phyloP scores from a whole-genome alignment of 2,329 filamentous ascomycete species.

The Penicillium sp. region DNA sequence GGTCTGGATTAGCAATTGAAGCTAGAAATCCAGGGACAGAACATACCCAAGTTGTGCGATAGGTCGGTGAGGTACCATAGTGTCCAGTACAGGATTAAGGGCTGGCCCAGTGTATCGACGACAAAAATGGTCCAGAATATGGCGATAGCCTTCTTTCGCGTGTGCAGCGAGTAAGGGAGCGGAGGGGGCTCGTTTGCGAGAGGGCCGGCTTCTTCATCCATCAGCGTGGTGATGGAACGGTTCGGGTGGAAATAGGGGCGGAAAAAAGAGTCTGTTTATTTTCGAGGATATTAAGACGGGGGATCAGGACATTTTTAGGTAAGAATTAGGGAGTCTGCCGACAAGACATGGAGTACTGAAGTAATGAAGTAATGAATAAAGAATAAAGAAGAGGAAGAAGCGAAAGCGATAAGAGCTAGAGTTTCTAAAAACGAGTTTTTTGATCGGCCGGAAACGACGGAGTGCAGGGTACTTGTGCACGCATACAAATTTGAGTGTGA shows the following conservation, averaged over 20 bases:
- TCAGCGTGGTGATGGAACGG: constrained; percentile 21
- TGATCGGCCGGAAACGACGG: constrained; percentile 21
- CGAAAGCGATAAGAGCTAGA: neutral
- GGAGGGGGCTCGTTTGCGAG: constrained; percentile 40
- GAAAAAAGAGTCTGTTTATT: neutral
- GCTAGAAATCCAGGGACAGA: neutral
- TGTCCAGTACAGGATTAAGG: constrained; percentile 56
- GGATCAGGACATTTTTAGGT: constrained; percentile 1
- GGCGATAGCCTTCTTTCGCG: constrained; percentile 52
- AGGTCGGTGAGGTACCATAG: constrained; percentile 55
- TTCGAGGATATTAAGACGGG: neutral
- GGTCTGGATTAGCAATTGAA: constrained; percentile 18
- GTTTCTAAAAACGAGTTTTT: constrained; percentile 6
- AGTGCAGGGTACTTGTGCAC: constrained; percentile 13
- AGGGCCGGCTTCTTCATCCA: constrained; percentile 32
- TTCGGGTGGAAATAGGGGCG: constrained; percentile 1
- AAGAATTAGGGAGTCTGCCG: neutral
- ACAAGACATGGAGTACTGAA: neutral
- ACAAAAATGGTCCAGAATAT: constrained; percentile 58
- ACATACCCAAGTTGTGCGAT: constrained; percentile 39
- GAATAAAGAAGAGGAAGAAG: neutral
- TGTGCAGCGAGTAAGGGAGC: constrained; percentile 53
- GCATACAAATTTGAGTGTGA: constrained; percentile 13
- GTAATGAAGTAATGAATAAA: too few species aligned
- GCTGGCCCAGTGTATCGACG: constrained; percentile 55